Conservation (phyloP, 2,329 filamentous ascomycete species). For the Zalaria obscura region DNA sequence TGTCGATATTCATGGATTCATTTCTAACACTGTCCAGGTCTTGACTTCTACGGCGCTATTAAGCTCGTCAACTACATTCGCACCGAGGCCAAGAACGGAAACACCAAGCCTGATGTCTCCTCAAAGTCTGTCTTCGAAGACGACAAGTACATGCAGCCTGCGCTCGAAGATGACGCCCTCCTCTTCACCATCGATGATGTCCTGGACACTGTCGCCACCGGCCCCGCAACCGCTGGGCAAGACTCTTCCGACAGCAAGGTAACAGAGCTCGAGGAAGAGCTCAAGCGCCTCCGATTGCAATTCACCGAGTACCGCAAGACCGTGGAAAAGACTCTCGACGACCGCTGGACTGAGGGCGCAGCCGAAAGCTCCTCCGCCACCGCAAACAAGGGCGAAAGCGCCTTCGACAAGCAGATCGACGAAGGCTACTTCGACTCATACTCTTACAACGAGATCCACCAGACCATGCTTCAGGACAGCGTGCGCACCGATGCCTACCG, state of each 20-base stretch:
- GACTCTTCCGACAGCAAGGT: constrained; percentile 5
- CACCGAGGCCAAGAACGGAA: constrained; percentile 22
- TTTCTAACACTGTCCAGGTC: constrained; percentile 12
- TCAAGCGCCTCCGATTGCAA: constrained; percentile 8
- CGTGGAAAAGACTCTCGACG: constrained; percentile 12
- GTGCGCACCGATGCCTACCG: constrained; percentile 84
- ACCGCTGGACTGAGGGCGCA: constrained; percentile 10
- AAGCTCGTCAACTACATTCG: constrained; percentile 37
- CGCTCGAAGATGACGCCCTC: constrained; percentile 77
- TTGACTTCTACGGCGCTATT: constrained; percentile 30
- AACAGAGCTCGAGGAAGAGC: constrained; percentile 8
- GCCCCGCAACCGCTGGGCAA: constrained; percentile 1
- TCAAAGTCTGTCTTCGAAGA: constrained; percentile 51
- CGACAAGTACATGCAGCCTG: constrained; percentile 70
- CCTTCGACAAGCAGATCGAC: constrained; percentile 8
- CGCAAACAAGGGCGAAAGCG: not conserved
- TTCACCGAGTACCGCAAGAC: constrained; percentile 11
- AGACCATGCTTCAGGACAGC: constrained; percentile 86
- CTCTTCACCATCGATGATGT: constrained; percentile 73
- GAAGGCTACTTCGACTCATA: constrained; percentile 14
- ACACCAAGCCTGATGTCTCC: constrained; percentile 40
- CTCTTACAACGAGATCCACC: constrained; percentile 52
- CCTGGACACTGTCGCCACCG: constrained; percentile 1
- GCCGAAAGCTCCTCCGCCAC: not conserved
- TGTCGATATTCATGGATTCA: not conserved